Base-by-base conservation (phyloP, 2,329 filamentous ascomycete species). In the Phialocephala sp. region DNA sequence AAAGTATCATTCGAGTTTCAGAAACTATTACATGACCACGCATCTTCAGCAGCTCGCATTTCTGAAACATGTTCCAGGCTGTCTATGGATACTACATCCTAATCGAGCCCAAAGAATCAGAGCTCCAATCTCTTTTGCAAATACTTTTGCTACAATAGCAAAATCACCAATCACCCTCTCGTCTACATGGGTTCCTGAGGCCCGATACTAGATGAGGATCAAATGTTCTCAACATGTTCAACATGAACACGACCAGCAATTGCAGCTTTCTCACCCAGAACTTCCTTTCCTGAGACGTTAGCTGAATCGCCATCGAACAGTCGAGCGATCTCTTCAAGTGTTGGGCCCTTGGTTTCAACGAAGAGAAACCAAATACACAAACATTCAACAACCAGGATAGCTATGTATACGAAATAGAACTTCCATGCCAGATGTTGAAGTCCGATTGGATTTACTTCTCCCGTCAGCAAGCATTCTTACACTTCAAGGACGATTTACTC, bases 341-440 rank as follows among this genome's bases (percentile, higher is more conserved):
- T 76, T 2, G 72, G 71, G 0, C 70, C 72, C 35, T 73, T 74
- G 0, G 76, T 78, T 64, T 78, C 76, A 4, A 76, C 76, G 64
- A 77, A 75, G 47, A 74, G 73, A 60, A 77, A 74, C 52, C 72
- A 78, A 20, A 78, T 75, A 50, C 72, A 60, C 6, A 72, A 20
- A 59, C 71, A 71, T 62, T 77, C 73, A 50, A 77, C 68, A 2
- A 75, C 71, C 66, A 78, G 27, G 61, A 73, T 56, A 0, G 62
- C 70, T 9, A 74, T 73, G 60, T 76, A 77, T 36, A 78, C 72
- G 58, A 77, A 72, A 60, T 77, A 76, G 52, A 72, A 76, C 64
- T 72, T 72, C 70, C 70, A 73, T 5, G 45, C 62, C 15, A 72
- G 32, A 35, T 54, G 59, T 11, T 66, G 39, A 3, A 73, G 56